Evolutionary conservation across 176 grass and related monocot genomes (phyloP).

Genomic region (Saccharum officinarum): DNA sequence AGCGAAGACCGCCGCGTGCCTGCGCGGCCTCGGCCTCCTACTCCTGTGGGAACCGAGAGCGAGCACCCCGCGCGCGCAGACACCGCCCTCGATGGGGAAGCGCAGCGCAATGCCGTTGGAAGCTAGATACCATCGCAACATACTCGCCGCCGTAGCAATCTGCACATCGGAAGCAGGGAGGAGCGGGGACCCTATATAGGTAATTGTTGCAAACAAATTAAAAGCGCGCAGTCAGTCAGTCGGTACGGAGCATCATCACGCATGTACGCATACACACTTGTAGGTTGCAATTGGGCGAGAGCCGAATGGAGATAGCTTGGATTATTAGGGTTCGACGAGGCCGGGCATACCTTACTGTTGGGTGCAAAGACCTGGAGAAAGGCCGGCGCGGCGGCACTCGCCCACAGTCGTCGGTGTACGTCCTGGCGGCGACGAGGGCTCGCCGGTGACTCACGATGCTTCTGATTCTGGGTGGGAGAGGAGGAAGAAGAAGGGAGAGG

Average conservation of each 20-base stretch:
- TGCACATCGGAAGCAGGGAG: neutral
- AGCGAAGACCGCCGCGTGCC: constrained; percentile 41
- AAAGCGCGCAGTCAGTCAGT: neutral
- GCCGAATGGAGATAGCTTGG: neutral
- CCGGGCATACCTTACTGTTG: neutral
- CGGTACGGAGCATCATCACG: neutral
- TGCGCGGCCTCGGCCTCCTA: constrained; percentile 20
- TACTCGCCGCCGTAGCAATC: neutral
- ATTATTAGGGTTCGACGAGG: neutral
- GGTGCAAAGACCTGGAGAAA: neutral
- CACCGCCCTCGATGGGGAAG: constrained; percentile 10
- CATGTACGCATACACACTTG: too few relatives aligned
- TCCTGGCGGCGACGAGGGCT: neutral
- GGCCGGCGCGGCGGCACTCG: neutral
- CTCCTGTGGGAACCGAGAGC: constrained; percentile 33
- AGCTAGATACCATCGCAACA: neutral
- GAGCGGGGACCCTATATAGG: neutral
- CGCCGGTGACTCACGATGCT: neutral
- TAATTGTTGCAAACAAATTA: neutral
- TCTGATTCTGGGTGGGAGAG: too few relatives aligned
- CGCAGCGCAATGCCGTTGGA: constrained; percentile 10
- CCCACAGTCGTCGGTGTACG: neutral
- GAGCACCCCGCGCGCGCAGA: constrained; percentile 43
- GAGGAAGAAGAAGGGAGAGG: too few relatives aligned
- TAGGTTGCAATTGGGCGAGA: neutral